Percentiles rank a stretch among this genome's conserved stretches.
Conservation (phyloP, 768 basidiomycete genomes). For the Amanita molliuscula region DNA sequence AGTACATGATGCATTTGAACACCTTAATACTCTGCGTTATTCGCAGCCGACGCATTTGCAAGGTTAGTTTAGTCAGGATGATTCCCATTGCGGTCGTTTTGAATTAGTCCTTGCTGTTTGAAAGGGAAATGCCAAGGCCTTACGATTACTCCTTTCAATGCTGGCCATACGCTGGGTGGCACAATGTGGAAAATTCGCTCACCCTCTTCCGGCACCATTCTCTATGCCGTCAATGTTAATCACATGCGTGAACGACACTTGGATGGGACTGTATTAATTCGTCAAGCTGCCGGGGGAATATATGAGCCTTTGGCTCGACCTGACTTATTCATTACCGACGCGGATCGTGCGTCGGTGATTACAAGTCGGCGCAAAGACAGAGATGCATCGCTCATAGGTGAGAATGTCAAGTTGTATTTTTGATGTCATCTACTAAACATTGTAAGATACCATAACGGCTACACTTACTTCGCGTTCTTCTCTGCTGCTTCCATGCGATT, state of each 20-base stretch:
- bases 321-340: slow-evolving; percentile 90
- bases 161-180: slow-evolving; percentile 92
- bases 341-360: slow-evolving; percentile 71
- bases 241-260: slow-evolving; percentile 95
- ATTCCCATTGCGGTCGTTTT: neutral
- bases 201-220: slow-evolving; percentile 88
- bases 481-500: slow-evolving; percentile 84
- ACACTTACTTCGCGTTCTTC: slow-evolving; percentile 77
- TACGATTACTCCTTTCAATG: slow-evolving; percentile 91
- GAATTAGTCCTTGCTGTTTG: slow-evolving; percentile 1
- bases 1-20: slow-evolving; percentile 89
- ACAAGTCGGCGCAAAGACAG: slow-evolving; percentile 86
- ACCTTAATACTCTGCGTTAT: slow-evolving; percentile 85
- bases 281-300: slow-evolving; percentile 61
- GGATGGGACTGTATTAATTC: slow-evolving; percentile 84
- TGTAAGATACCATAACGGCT: slow-evolving; percentile 75
- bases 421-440: neutral
- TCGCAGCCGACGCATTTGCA: slow-evolving; percentile 93
- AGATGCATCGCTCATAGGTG: slow-evolving; percentile 81
- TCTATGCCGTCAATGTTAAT: slow-evolving; percentile 93
- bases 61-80: slow-evolving; percentile 40
- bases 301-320: slow-evolving; percentile 84
- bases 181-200: slow-evolving; percentile 99
- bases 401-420: slow-evolving; percentile 6
- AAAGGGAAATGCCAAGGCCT: slow-evolving; percentile 84